A percentile compares a stretch with the other conserved stretches of the same genome.
Conservation (phyloP, 2,329 filamentous ascomycete genomes). For the Myriosclerotinia curreyana region DNA sequence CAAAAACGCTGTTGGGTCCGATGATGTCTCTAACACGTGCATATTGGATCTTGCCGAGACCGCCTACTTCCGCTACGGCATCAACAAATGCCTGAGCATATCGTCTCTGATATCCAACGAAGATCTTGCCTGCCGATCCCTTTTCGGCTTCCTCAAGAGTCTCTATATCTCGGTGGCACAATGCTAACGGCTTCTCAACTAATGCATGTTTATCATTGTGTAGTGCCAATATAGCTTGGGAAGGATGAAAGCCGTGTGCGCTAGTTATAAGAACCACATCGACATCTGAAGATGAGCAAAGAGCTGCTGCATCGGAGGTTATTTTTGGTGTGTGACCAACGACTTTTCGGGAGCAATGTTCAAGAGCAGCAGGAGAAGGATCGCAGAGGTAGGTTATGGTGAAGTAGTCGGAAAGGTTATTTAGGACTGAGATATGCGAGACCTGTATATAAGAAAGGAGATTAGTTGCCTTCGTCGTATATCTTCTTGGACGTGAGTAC, state of each 20-base stretch:
- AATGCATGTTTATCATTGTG: constrained; percentile 54
- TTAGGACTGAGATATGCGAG: constrained; percentile 49
- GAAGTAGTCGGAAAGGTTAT: constrained; percentile 40
- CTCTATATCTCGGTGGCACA: constrained; percentile 48
- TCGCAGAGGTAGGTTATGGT: constrained; percentile 38
- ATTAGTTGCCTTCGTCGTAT: background rate
- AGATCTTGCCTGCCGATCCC: constrained; percentile 44
- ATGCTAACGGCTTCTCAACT: constrained; percentile 57
- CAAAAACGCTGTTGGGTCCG: constrained; percentile 52
- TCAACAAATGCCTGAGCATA: constrained; percentile 55
- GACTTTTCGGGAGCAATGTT: constrained; percentile 41
- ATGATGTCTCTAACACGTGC: constrained; percentile 50
- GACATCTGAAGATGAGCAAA: constrained; percentile 23
- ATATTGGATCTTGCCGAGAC: constrained; percentile 53
- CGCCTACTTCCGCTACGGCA: constrained; percentile 52
- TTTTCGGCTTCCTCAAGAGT: constrained; percentile 50
- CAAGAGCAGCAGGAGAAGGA: constrained; percentile 43
- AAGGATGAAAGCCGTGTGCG: constrained; percentile 54
- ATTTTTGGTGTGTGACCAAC: constrained; percentile 16
- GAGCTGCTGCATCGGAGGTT: constrained; percentile 32
- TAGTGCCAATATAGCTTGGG: constrained; percentile 51
- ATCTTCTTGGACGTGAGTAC: background rate
- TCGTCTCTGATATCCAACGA: constrained; percentile 61
- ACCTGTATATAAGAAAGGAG: constrained; percentile 34
- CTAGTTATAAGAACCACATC: constrained; percentile 48